These are phyloP conservation scores for Dicorynia guianensis DNA, from an alignment of 306 rosid species.

Conservation along the genomic window DNA sequence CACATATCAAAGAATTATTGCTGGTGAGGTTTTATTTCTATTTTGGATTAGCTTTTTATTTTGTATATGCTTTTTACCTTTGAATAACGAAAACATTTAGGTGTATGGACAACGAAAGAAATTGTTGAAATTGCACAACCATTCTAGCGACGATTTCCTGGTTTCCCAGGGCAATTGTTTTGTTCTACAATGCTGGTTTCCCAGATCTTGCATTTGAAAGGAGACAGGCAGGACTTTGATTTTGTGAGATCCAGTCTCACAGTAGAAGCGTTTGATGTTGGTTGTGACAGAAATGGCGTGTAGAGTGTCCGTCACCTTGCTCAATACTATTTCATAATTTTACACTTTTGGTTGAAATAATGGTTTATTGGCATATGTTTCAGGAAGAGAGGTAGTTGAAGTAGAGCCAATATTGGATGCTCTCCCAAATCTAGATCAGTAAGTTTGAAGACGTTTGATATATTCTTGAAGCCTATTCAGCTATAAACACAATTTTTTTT, in stretches of 20 bases:
- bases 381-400: conserved; percentile 95
- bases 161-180: conserved; percentile 6
- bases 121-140: too few species aligned
- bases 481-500: neutral
- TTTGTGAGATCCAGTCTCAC: conserved; percentile 92
- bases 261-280: conserved; percentile 85
- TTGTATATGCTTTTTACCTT: too few species aligned
- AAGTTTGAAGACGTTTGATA: too few species aligned
- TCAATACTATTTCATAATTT: neutral
- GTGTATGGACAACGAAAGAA: too few species aligned
- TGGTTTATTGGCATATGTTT: conserved; percentile 26
- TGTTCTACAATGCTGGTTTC: conserved; percentile 22
- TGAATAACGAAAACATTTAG: too few species aligned
- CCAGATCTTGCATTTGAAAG: conserved; percentile 92
- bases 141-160: too few species aligned
- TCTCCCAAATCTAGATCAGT: conserved; percentile 90
- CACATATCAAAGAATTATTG: conserved; percentile 37
- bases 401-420: conserved; percentile 88
- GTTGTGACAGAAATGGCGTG: conserved; percentile 91
- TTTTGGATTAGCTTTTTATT: too few species aligned
- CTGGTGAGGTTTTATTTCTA: too few species aligned
- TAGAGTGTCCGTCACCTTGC: conserved; percentile 10
- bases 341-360: conserved; percentile 24
- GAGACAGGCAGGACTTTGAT: conserved; percentile 88
- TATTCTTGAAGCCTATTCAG: too few species aligned